A percentile compares a stretch with the other conserved stretches of the same genome.
Evolutionary conservation across 2,329 filamentous ascomycete genomes (phyloP).

Genomic region (Didymella pinodella): DNA sequence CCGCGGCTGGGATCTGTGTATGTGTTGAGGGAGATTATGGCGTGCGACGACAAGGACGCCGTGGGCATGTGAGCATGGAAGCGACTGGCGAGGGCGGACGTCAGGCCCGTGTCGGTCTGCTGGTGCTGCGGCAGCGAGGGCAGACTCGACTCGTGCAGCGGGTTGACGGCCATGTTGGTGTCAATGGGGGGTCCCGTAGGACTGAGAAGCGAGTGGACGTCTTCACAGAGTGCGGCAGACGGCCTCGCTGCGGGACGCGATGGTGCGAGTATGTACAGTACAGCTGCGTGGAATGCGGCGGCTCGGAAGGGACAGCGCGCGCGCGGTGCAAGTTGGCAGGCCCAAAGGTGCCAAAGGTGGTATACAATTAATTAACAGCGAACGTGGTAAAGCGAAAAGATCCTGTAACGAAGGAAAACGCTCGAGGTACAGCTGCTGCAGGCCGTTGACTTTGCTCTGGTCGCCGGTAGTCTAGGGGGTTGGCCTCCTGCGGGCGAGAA

Average conservation of each 20-base stretch:
- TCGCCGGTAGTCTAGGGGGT: constrained; percentile 29
- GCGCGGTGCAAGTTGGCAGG: constrained; percentile 19
- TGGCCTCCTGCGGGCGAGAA: constrained; percentile 27
- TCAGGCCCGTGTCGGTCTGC: constrained; percentile 79
- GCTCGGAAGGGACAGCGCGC: constrained; percentile 28
- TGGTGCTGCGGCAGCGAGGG: constrained; percentile 85
- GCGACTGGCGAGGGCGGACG: constrained; percentile 82
- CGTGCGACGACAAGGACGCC: constrained; percentile 88
- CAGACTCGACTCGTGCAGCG: constrained; percentile 75
- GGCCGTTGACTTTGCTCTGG: constrained; percentile 27
- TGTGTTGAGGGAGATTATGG: constrained; percentile 90
- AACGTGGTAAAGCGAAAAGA: constrained; percentile 31
- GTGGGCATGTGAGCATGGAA: constrained; percentile 93
- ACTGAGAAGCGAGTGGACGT: constrained; percentile 42
- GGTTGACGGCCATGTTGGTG: constrained; percentile 64
- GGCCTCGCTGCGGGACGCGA: constrained; percentile 14
- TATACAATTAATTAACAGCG: constrained; percentile 40
- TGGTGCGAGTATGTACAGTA: constrained; percentile 20
- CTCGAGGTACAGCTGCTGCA: constrained; percentile 21
- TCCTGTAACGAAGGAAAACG: constrained; percentile 42
- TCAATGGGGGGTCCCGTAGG: constrained; percentile 48
- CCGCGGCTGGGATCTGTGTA: constrained; percentile 90
- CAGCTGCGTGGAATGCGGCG: constrained; percentile 35
- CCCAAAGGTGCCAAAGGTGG: constrained; percentile 1
- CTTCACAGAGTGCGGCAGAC: constrained; percentile 20